Evolutionary conservation across 345 rosid species (phyloP).

Genomic region (Populus euphratica): DNA sequence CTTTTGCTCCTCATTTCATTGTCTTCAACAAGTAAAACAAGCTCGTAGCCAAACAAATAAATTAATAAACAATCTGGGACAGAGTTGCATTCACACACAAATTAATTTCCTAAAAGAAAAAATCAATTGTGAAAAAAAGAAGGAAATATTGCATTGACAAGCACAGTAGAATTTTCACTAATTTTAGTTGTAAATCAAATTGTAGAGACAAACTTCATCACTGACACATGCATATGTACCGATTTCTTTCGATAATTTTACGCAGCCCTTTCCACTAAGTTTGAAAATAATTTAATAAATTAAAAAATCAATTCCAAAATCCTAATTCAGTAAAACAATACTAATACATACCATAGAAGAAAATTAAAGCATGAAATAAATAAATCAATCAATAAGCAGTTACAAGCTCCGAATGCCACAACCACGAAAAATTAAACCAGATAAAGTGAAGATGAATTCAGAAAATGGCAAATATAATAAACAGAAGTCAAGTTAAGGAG

Average conservation of each 20-base stretch:
- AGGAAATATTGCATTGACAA: neutral
- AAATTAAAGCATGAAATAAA: neutral
- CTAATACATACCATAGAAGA: neutral
- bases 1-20: neutral
- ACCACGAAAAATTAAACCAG: neutral
- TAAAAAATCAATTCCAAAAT: neutral
- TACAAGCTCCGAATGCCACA: neutral
- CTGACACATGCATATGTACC: neutral
- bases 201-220: neutral
- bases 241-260: neutral
- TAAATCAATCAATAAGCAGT: slow-evolving; percentile 3
- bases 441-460: neutral
- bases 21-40: neutral
- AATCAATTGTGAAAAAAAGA: neutral
- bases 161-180: neutral
- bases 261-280: neutral
- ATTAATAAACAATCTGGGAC: neutral
- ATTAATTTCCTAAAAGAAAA: no score
- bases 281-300: neutral
- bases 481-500: neutral
- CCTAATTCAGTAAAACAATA: neutral
- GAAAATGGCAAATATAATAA: neutral
- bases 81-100: neutral
- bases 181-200: neutral
- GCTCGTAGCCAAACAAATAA: neutral